Evolutionary conservation across 2,329 filamentous ascomycete genomes (phyloP), one percentile per base, ranked within the genome.

Genomic region (Fusarium mexicanum): DNA sequence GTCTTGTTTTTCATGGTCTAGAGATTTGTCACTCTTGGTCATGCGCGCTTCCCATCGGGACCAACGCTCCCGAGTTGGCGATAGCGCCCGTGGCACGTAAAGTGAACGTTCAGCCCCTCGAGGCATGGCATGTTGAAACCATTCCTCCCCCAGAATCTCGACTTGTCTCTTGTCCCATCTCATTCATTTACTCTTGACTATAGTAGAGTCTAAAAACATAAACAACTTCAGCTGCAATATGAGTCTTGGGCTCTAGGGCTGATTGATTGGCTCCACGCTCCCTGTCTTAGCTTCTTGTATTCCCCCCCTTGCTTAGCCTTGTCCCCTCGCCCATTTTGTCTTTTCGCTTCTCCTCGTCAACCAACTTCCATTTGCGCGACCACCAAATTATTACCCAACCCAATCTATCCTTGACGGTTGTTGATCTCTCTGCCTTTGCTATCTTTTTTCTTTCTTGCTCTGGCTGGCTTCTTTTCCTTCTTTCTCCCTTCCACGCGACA

Each of bases 291-390:
- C 53, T 29, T 57, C 20, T 35, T 61, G n/a, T 53, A 35, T 44
- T 3, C 1, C 26, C 59, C 63, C 64, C 58, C 35, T 69, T 46
- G 50, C 41, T 47, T 65, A 70, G 67, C 35, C 50, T 64, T 24
- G 29, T 50, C 67, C 67, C 62, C 54, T 68, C 58, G 43, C 46
- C 60, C 54, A 53, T 61, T 48, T 40, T 24, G 29, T 68, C 35
- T 47, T 24, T 35, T 68, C 65, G 35, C 51, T 69, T 70, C 67
- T 69, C 66, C 66, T 69, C 67, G 59, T 69, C 67, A 70, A 70
- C 66, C 66, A 53, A 43, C 51, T 55, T 55, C 51, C 35, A 38
- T 68, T 53, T 69, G 48, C 43, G 55, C 67, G 44, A 61, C 51
- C 66, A 51, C 69, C 66, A 57, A 62, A 65, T 59, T 70, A 69